Evolutionary conservation across 768 basidiomycete genomes (phyloP).

Genomic region (Boletus sensibilis): DNA sequence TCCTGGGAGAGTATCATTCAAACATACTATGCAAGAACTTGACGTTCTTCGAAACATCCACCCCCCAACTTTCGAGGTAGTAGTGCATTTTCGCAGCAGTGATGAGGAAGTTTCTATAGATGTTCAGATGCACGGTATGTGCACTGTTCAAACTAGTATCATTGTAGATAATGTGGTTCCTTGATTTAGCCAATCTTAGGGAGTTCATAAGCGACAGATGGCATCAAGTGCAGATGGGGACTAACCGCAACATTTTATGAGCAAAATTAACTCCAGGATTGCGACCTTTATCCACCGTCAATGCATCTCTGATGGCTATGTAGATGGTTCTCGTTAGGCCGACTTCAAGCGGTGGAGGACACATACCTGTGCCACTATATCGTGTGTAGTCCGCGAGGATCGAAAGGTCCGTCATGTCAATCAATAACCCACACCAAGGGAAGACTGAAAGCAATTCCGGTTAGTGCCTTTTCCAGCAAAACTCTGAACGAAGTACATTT

Average conservation of each 20-base stretch:
- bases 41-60: constrained; percentile 41
- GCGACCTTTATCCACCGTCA: constrained; percentile 69
- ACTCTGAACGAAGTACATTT: constrained; percentile 32
- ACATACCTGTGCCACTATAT: constrained; percentile 59
- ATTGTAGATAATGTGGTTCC: constrained; percentile 76
- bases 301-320: constrained; percentile 61
- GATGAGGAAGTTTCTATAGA: constrained; percentile 83
- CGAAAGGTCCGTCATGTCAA: constrained; percentile 74
- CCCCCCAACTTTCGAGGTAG: constrained; percentile 68
- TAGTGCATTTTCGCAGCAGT: constrained; percentile 84
- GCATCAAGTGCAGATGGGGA: constrained; percentile 2
- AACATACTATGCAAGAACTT: constrained; percentile 57
- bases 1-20: background rate
- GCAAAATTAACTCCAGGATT: constrained; percentile 63
- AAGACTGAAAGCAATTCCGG: constrained; percentile 53
- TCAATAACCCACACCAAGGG: constrained; percentile 89
- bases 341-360: background rate
- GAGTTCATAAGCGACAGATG: constrained; percentile 5
- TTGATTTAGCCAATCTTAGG: constrained; percentile 64
- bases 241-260: constrained; percentile 75
- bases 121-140: constrained; percentile 67
- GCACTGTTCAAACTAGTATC: constrained; percentile 69
- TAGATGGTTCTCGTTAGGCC: background rate
- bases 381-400: constrained; percentile 78
- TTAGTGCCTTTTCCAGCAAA: background rate